Evolutionary conservation across 2,329 filamentous ascomycete genomes (phyloP), one percentile per base, ranked within the genome.

Genomic region (Phoma sp.): DNA sequence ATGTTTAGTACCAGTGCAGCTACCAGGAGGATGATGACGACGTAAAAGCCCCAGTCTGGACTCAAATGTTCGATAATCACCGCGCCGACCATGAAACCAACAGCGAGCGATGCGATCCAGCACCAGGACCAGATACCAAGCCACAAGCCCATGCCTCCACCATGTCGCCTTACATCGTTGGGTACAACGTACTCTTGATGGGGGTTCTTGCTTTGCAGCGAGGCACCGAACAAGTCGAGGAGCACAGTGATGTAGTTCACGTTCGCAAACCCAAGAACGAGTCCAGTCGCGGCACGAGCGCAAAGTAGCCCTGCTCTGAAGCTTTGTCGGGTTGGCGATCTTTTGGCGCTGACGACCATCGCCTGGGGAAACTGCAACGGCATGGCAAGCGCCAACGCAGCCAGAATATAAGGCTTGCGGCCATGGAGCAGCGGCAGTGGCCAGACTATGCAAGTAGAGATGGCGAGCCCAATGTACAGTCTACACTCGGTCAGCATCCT

Each of bases 81-180:
- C 10, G 89, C 88, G 3, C 90, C 90, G 35, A 90, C 78, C 53
- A 90, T 76, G 67, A 92, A 93, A 0, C 90, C 90, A 33, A 91
- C 69, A 0, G 86, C 85, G 21, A 92, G 80, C 21, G 88, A 90
- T 6, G 87, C 88, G 64, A 90, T 85, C 74, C 85, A 90, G 69
- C 88, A 90, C 85, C 88, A 93, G 0, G 88, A 88, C 89, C 71
- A 74, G 37, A 74, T 68, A 7, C 72, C 72, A 6, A 92, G 50
- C 90, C 90, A 93, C n/a, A 90, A 78, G 0, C 90, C 90, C 78
- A 92, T 87, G 0, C 90, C 90, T 12, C 90, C 89, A 7, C 90
- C 90, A 67, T 92, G 88, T 36, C 89, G 81, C 50, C 90, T 84
- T 17, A 89, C 84, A 71, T 92, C 90, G 62, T 84, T 85, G 12